Base-by-base conservation (phyloP, 305 asterid species). In the Rubia peregrina region DNA sequence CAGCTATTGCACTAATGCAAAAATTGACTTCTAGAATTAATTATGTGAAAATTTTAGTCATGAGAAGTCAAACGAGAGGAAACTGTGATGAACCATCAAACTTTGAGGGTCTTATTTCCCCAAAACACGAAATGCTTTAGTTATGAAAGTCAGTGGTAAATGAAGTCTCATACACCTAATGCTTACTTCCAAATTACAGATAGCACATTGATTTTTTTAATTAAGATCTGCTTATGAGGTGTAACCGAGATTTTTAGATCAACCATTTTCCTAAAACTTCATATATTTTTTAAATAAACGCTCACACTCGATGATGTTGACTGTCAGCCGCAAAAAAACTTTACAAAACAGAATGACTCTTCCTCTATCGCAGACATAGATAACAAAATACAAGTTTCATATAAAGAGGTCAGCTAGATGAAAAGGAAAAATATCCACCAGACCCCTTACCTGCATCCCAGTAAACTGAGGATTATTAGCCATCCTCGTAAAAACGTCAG, bases 361-460 rank as follows among this genome's bases (percentile, higher is more conserved):
- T 33, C 38, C 19, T 48, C 56, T 48, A 48, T 17, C 36, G 13
- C 11, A 21, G 64, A 17, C 72, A 51, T 1, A 6, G 30, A 7
- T 38, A 48, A 2, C 41, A 51, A 26, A 66, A 22, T 26, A 26
- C 30, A 26, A n/a, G n/a, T n/a, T n/a, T n/a, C n/a, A n/a, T n/a
- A n/a, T n/a, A n/a, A n/a, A n/a, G 33, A 30, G 33, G 33, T 30
- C 33, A 30, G 38, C 38, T 33, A 33, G 38, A 33, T 33, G 38
- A 33, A 33, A 33, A 33, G 4, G 59, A 24, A 22, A 67, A 36
- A 36, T 44, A 44, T 49, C 14, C 14, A 36, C 13, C 17, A 56
- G 70, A 61, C 36, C 51, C 17, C 5, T 30, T 82, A 82, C 86
- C 86, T 82, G 86, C 81, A 82, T 77, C 48, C 75, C 78, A 48